Evolutionary conservation across 164 flowering plant species (phyloP).

Genomic region (Magnolia changhungtana): DNA sequence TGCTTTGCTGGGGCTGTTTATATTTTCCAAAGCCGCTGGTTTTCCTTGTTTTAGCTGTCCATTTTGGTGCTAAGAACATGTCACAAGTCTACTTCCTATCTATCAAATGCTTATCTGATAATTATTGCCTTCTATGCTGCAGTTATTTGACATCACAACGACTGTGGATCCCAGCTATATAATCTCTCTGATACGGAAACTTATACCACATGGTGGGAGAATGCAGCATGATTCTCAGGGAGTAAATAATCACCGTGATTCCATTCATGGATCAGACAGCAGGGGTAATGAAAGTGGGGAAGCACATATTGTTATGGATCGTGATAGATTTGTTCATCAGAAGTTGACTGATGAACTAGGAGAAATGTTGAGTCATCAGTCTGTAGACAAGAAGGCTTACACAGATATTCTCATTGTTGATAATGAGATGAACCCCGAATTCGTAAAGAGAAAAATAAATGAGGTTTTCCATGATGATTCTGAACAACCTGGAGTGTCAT

Average conservation of each 20-base stretch:
- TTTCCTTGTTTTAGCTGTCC: no score
- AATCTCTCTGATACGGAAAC: constrained; percentile 76
- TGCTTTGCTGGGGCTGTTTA: no score
- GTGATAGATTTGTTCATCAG: constrained; percentile 12
- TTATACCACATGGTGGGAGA: constrained; percentile 43
- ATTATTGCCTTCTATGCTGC: constrained; percentile 24
- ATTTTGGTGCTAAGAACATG: background rate
- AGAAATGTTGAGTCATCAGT: background rate
- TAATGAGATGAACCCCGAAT: background rate
- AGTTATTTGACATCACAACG: constrained; percentile 75
- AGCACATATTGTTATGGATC: constrained; percentile 29
- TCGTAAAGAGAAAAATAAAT: constrained; percentile 12
- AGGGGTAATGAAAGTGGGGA: constrained; percentile 18
- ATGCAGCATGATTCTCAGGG: constrained; percentile 12
- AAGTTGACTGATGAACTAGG: background rate
- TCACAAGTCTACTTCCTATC: background rate
- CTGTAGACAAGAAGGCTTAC: background rate
- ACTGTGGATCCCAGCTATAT: constrained; percentile 91
- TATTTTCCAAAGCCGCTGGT: no score
- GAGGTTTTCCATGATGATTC: constrained; percentile 5
- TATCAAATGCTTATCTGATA: background rate
- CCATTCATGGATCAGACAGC: constrained; percentile 13
- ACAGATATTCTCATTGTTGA: constrained; percentile 1
- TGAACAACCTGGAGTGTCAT: constrained; percentile 15
- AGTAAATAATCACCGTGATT: constrained; percentile 9